phyloP scores from a whole-genome alignment of 306 rosid species.

The Trichosanthes truncata region DNA sequence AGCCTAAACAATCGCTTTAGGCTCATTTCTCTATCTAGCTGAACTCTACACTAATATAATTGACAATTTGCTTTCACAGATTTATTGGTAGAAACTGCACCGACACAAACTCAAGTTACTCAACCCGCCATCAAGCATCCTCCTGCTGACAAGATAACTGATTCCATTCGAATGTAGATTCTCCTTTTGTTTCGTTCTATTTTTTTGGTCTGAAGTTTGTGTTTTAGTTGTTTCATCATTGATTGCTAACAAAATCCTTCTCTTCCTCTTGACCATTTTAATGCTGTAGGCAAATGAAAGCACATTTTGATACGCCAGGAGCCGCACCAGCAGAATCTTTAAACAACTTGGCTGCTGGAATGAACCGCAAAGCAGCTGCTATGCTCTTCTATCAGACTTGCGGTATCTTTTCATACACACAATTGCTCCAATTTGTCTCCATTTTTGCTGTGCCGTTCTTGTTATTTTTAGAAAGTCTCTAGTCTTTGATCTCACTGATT shows the following conservation, averaged over 20 bases:
- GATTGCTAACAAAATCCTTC: not conserved
- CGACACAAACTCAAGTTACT: constrained; percentile 40
- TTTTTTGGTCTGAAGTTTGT: not conserved
- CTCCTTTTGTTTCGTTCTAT: constrained; percentile 1
- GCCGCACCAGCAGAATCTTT: constrained; percentile 60
- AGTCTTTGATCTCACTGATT: not conserved
- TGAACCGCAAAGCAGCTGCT: constrained; percentile 62
- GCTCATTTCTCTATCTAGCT: not conserved
- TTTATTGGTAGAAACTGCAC: constrained; percentile 67
- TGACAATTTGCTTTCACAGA: constrained; percentile 38
- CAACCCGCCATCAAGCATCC: constrained; percentile 29
- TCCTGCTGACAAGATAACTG: constrained; percentile 46
- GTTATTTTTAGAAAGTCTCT: not conserved
- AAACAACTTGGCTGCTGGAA: constrained; percentile 44
- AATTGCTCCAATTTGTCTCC: not conserved
- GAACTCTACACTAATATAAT: not conserved
- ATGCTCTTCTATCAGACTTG: constrained; percentile 66
- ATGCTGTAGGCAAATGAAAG: constrained; percentile 58
- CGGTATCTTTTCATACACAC: constrained; percentile 30
- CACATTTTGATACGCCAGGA: constrained; percentile 60
- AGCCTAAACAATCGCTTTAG: not conserved
- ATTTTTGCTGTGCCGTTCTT: not conserved
- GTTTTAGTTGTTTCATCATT: not conserved
- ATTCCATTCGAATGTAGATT: constrained; percentile 51
- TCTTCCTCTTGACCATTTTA: not conserved